Evolutionary conservation across 495 filamentous ascomycete genomes (phyloP).

Genomic region (Cryomyces minteri): DNA sequence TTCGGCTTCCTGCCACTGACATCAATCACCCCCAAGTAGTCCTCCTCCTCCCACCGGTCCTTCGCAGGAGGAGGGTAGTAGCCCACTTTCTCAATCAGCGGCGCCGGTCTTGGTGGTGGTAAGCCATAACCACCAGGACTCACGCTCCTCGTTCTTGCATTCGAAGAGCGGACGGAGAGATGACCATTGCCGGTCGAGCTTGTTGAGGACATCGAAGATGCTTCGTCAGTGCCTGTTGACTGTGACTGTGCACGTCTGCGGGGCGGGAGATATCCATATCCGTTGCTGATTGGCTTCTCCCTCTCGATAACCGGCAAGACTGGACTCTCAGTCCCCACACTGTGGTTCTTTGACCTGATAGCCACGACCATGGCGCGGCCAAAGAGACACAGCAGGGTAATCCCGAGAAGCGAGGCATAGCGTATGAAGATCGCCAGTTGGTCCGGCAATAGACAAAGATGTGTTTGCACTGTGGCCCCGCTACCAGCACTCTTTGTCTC

Average conservation of each 20-base stretch:
- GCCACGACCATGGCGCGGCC: slow-evolving; percentile 37
- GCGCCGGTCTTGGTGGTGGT: neutral
- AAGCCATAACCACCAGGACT: slow-evolving; percentile 12
- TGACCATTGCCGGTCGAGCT: slow-evolving; percentile 1
- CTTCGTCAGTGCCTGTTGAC: neutral
- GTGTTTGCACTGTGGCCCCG: slow-evolving; percentile 52
- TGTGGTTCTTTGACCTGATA: neutral
- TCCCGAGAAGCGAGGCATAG: slow-evolving; percentile 43
- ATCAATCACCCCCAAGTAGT: neutral
- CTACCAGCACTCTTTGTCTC: neutral
- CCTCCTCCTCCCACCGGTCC: neutral
- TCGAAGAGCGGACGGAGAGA: slow-evolving; percentile 6
- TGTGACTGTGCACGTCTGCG: too few relatives aligned
- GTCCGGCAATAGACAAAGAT: slow-evolving; percentile 81
- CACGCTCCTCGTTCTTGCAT: slow-evolving; percentile 8
- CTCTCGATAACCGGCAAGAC: slow-evolving; percentile 3
- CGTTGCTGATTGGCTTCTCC: neutral
- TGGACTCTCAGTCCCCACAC: neutral
- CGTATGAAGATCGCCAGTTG: slow-evolving; percentile 66
- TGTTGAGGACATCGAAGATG: neutral
- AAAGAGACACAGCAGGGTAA: slow-evolving; percentile 41
- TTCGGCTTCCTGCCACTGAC: neutral
- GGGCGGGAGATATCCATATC: too few relatives aligned
- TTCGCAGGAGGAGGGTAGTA: slow-evolving; percentile 5
- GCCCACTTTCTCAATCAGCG: neutral